A percentile compares a stretch with the other conserved stretches of the same genome.
Conservation (phyloP, 805 yeast genomes). For the Candida argentea region DNA sequence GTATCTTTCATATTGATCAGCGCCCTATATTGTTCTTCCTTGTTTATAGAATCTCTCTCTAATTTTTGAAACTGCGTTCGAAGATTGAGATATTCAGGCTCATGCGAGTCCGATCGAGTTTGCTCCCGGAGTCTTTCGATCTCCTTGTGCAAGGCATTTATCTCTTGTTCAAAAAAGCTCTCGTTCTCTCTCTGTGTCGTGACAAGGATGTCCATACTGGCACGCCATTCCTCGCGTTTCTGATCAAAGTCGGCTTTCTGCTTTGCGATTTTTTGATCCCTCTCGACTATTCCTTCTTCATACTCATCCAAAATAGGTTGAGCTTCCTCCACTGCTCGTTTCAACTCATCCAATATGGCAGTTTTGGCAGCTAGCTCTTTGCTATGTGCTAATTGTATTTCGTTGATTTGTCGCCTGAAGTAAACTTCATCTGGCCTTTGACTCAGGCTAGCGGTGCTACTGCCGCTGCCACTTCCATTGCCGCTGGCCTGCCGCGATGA, state of each 20-base stretch:
- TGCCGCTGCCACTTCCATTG: not conserved
- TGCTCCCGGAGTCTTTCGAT: not conserved
- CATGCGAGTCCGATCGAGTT: conserved; percentile 2
- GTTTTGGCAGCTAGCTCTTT: conserved; percentile 32
- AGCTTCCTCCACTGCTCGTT: conserved; percentile 37
- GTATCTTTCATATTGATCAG: conserved; percentile 7
- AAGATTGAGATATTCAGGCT: conserved; percentile 4
- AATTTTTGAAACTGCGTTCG: conserved; percentile 6
- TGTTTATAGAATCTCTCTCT: conserved; percentile 6
- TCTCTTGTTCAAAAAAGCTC: conserved; percentile 34
- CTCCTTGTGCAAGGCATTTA: conserved; percentile 22
- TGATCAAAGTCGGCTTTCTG: conserved; percentile 39
- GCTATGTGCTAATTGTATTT: conserved; percentile 10
- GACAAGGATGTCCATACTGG: conserved; percentile 46
- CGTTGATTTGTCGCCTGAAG: conserved; percentile 9
- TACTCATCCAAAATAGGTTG: conserved; percentile 39
- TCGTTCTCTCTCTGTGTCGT: conserved; percentile 48
- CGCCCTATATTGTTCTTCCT: conserved; percentile 8
- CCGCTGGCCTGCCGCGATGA: not conserved
- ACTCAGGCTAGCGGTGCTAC: not conserved
- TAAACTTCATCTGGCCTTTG: too few relatives aligned
- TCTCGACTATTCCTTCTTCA: conserved; percentile 30
- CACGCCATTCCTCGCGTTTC: conserved; percentile 51
- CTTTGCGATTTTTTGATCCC: conserved; percentile 37
- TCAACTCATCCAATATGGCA: conserved; percentile 37